Base-by-base conservation (phyloP, 2,329 filamentous ascomycete species). In the Colletotrichum tabaci region DNA sequence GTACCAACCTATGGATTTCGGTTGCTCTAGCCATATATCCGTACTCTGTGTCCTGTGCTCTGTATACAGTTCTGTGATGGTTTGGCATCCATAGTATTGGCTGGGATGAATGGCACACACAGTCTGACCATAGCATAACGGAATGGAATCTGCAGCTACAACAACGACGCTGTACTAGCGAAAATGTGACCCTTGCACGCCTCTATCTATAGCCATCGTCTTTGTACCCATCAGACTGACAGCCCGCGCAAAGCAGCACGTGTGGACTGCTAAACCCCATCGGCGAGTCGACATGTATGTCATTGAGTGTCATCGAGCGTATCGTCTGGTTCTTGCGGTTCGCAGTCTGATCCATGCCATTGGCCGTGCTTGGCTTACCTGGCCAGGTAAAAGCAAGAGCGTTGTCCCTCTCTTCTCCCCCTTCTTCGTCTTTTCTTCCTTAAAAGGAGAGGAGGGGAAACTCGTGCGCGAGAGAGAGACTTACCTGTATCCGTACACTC, bases 21-120 rank as follows among this genome's bases (percentile, higher is more conserved):
- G 26, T 26, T 26, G 26, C 4, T 26, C 26, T 26, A 4, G 3
- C 4, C 26, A 26, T 26, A 26, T 26, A 26, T 26, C 26, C 26
- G 4, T 26, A 26, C 26, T 26, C 26, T 26, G 26, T 26, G 4
- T 3, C 4, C 26, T 26, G 26, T 26, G 4, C 26, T 4, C 26
- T 26, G 26, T 26, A 4, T 4, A 26, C 26, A 26, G 26, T 26
- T 26, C 26, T 26, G 26, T 26, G 26, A 4, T 30, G 26, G 26
- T 6, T 6, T 30, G 26, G 26, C 26, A 30, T 30, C 26, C 26
- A 6, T 30, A 44, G 61, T 26, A 55, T 26, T 38, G 26, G 26
- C 21, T n/a, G 50, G 26, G 26, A 30, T 30, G 49, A 64, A 56
- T 64, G 61, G 23, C 50, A 55, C 40, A 18, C 21, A 40, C 21